phyloP scores from a whole-genome alignment of 768 basidiomycete genomes.

The Podaxis sp. region DNA sequence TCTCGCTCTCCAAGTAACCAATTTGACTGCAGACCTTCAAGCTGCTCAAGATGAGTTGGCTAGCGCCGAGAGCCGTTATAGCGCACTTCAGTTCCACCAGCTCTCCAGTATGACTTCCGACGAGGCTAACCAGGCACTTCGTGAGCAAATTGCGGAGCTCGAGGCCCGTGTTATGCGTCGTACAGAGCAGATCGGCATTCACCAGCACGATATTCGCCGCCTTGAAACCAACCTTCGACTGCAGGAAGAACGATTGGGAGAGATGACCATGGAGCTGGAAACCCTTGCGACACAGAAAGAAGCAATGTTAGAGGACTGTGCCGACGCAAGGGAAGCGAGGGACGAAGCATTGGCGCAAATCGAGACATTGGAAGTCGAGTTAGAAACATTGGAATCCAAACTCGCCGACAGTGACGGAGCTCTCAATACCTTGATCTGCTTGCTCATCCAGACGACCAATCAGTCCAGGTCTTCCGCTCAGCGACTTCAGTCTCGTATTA shows the following conservation, averaged over 20 bases:
- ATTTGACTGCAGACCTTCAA: slow-evolving; percentile 59
- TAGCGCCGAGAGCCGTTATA: slow-evolving; percentile 60
- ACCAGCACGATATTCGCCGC: slow-evolving; percentile 76
- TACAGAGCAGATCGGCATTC: slow-evolving; percentile 73
- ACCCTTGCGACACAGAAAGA: slow-evolving; percentile 64
- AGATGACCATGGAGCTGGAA: slow-evolving; percentile 71
- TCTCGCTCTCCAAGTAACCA: slow-evolving; percentile 59
- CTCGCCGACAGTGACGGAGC: slow-evolving; percentile 31
- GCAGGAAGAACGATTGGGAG: slow-evolving; percentile 70
- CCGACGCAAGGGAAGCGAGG: slow-evolving; percentile 69
- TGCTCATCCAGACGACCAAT: slow-evolving; percentile 34
- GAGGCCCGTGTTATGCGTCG: slow-evolving; percentile 62
- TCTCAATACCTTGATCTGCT: slow-evolving; percentile 35
- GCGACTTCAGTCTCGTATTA: not conserved
- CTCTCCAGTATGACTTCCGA: slow-evolving; percentile 59
- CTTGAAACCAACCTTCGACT: slow-evolving; percentile 72
- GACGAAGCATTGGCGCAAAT: slow-evolving; percentile 56
- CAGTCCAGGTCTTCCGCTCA: slow-evolving; percentile 11
- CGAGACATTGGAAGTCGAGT: slow-evolving; percentile 63
- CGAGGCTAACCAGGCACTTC: slow-evolving; percentile 53
- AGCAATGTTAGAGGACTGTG: slow-evolving; percentile 84
- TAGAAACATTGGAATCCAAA: slow-evolving; percentile 39
- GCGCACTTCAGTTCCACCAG: slow-evolving; percentile 61
- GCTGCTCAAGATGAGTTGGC: slow-evolving; percentile 50
- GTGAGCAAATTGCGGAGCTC: slow-evolving; percentile 66